phyloP scores from a whole-genome alignment of 805 yeast genomes.

The Metschnikowia similis region DNA sequence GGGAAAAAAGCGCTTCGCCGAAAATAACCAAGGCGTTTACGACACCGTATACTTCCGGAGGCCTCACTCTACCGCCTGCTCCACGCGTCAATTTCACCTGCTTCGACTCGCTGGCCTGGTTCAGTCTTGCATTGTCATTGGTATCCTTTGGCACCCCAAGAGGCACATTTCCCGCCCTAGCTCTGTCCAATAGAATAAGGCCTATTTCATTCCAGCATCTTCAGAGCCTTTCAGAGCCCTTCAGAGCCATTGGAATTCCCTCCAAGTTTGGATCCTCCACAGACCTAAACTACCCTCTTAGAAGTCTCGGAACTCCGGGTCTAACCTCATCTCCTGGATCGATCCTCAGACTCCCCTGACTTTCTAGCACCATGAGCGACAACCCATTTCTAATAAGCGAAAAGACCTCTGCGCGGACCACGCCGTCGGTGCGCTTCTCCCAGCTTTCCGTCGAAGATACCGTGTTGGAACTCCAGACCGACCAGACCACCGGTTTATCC shows the following conservation, averaged over 20 bases:
- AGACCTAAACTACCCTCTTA: too few species aligned
- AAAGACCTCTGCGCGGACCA: conserved; percentile 16
- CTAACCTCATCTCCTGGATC: not conserved
- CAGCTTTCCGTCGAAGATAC: conserved; percentile 64
- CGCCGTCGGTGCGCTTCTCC: conserved; percentile 66
- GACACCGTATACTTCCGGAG: not conserved
- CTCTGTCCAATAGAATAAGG: too few species aligned
- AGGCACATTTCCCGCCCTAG: too few species aligned
- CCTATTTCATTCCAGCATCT: too few species aligned
- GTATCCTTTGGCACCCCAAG: too few species aligned
- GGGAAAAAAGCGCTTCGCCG: not conserved
- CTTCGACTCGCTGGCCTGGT: not conserved
- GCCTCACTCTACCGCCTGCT: too few species aligned
- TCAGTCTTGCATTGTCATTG: not conserved
- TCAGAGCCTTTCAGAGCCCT: too few species aligned
- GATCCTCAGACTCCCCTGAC: not conserved
- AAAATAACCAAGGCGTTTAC: not conserved
- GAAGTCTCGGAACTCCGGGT: too few species aligned
- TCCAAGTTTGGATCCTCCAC: too few species aligned
- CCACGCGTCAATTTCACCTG: not conserved
- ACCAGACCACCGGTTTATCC: conserved; percentile 54
- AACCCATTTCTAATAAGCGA: conserved; percentile 32
- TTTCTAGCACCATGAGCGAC: conserved; percentile 15
- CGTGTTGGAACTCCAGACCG: conserved; percentile 56
- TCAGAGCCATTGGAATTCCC: too few species aligned